Evolutionary conservation across 1,139 yeast genomes (phyloP), one percentile per base, ranked within the genome.

Genomic region (Blastobotrys buckinghamii): DNA sequence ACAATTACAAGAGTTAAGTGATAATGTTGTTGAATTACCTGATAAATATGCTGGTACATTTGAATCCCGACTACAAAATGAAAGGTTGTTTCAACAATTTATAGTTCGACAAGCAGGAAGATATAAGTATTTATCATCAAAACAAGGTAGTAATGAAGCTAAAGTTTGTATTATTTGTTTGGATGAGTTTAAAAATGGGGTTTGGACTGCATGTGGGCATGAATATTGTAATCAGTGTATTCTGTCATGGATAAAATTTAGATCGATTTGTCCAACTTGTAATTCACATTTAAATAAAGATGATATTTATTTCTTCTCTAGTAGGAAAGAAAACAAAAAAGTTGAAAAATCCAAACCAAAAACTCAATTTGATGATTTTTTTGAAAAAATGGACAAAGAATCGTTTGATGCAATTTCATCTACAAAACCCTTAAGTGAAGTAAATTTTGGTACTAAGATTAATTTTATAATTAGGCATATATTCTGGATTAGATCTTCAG

Each of bases 201-300:
- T 92, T 0, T 71, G 90, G 52, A 83, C 95, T 0, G 81, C 79
- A 17, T 90, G 97, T 73, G 97, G 97, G 0, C 97, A 90, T 65
- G 82, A 82, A 58, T 90, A 84, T 62, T 90, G 97, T 62, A 77
- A 78, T 51, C 83, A 77, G 1, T 90, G 97, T 64, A 70, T 89
- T 35, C 73, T 68, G 15, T 81, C 76, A 50, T 92, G 98, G 97
- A 63, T 84, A 50, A 70, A 67, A 13, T 71, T 71, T 19, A 75
- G 75, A 37, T 63, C 65, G 7, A 64, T 70, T 1, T 90, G 97
- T 64, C 97, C 97, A 0, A 72, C 88, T 60, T 90, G 97, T 65
- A 86, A 87, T 53, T 63, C 74, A 1, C 53, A 53, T 0, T 66
- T 83, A 32, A 64, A 65, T 15, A 54, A 60, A 16, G 66, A 69